Evolutionary conservation across 2,329 filamentous ascomycete genomes (phyloP), one percentile per base, ranked within the genome.

Genomic region (Hysterium pulicare): DNA sequence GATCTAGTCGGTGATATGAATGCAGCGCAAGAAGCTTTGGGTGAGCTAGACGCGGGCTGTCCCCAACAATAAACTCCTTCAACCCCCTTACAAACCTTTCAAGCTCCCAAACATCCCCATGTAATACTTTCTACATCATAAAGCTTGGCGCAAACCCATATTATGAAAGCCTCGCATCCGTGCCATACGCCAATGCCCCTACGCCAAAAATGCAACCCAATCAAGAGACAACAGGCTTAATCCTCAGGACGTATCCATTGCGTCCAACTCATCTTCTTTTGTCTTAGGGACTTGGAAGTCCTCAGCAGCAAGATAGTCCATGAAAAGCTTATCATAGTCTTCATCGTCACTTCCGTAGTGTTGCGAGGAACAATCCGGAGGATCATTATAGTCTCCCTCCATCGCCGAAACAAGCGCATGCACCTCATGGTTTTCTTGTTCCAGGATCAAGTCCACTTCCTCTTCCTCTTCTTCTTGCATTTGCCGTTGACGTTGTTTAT

Each of bases 1-100:
- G 93, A 97, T 66, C 73, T 98, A 15, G 86, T 98, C 13, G 91
- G 90, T 42, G 89, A 95, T 62, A 86, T 95, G 80, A 83, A 84
- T 42, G 86, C 86, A 38, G 86, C 87, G 15, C 87, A 91, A 60
- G 87, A 91, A 50, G 73, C 74, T 23, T 64, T 77, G 6, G 69
- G 71, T 28, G 77, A 77, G 47, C 66, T 80, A 40, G 76, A 82
- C 37, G 68, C 73, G 23, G 79, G 81, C 30, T 86, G 82, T 66
- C 77, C 78, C 9, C 79, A 79, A 54, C 81, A 84, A 69, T 84
- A 61, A 66, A 28, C n/a, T n/a, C n/a, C n/a, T n/a, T n/a, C 5
- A n/a, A 17, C 16, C 4, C 21, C 21, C 16, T 16, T 19, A 34
- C 13, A 34, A 34, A 15, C 21, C 11, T 17, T 11, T 8, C 31